A percentile compares a stretch with the other conserved stretches of the same genome.
These are phyloP conservation scores for Termitomyces sp. DNA, from an alignment of 768 basidiomycete species.

Conservation along the genomic window DNA sequence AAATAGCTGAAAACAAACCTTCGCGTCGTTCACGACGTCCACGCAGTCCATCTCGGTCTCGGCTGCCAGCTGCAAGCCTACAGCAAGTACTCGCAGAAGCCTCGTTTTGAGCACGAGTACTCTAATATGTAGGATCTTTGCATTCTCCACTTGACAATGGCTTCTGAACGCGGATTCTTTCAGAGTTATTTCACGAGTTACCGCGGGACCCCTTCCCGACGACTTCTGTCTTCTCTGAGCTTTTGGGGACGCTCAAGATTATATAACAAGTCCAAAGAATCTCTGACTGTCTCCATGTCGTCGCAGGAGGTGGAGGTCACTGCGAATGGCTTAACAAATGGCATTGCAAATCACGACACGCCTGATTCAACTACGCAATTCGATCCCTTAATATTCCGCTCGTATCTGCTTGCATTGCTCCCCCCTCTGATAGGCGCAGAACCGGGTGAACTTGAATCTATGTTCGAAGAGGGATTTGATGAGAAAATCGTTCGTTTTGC, in stretches of 20 bases:
- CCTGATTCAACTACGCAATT: constrained; percentile 35
- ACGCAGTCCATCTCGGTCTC: background rate
- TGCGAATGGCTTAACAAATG: constrained; percentile 22
- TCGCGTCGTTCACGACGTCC: constrained; percentile 1
- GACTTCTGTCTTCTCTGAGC: constrained; percentile 11
- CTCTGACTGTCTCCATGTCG: constrained; percentile 5
- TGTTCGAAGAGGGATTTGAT: constrained; percentile 71
- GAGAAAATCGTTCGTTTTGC: constrained; percentile 75
- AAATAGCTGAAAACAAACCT: background rate
- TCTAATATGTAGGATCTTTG: constrained; percentile 12
- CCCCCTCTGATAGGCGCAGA: constrained; percentile 79
- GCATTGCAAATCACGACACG: constrained; percentile 19
- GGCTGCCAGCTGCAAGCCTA: background rate
- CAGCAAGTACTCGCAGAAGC: background rate
- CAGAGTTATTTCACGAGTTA: constrained; percentile 23
- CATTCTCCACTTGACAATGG: constrained; percentile 9
- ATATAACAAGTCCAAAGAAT: constrained; percentile 11
- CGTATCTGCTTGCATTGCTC: constrained; percentile 65
- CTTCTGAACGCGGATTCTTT: constrained; percentile 16
- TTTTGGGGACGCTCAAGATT: constrained; percentile 13
- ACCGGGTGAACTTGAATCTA: constrained; percentile 53
- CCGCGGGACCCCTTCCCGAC: constrained; percentile 20
- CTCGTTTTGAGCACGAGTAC: background rate
- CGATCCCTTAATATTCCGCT: constrained; percentile 63
- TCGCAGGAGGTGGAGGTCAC: constrained; percentile 21